Evolutionary conservation across 2,329 filamentous ascomycete genomes (phyloP), one percentile per base, ranked within the genome.

Genomic region (Phialemoniopsis sp.): DNA sequence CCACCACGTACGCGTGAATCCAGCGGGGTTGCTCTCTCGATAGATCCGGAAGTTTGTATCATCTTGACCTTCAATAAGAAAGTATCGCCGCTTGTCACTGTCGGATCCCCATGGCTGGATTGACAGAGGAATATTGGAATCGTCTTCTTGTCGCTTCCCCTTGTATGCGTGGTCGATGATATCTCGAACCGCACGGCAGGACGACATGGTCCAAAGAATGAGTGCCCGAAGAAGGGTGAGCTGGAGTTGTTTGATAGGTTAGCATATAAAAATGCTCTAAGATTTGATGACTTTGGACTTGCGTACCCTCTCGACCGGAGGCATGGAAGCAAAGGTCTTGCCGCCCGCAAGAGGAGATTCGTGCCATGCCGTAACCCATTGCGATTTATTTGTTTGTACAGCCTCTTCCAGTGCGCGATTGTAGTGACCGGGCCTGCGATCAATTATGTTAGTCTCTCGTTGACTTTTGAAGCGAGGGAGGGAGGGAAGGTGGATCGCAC

Each of bases 21-120:
- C 76, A 5, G 82, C 81, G 12, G 88, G 85, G 54, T 95, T 94
- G 63, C 87, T 91, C 64, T 98, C 93, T 38, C 93, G 79, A 61
- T 98, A 98, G 33, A 98, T 78, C 46, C 93, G 80, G 62, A 98
- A 98, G 46, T 86, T 78, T 4, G 91, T 97, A 62, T 98, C 90
- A 52, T 97, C 91, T 50, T 88, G 79, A 12, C 93, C 93, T 64
- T 98, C 93, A 46, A 98, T 79, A 35, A 98, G 72, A 69, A 86
- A 98, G 64, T 97, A 98, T 43, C 89, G 82, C 40, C 93, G 82
- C 69, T 93, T 95, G 52, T 95, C 83, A 47, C 87, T 88, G 59
- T 90, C 86, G 34, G 75, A 72, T 14, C 87, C 87, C 85, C 86
- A 90, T 5, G 85, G 78, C 59, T 90, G 87, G 36, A 91, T 82